phyloP scores from a whole-genome alignment of 177 flowering plant species.

The Tripterygium wilfordii region DNA sequence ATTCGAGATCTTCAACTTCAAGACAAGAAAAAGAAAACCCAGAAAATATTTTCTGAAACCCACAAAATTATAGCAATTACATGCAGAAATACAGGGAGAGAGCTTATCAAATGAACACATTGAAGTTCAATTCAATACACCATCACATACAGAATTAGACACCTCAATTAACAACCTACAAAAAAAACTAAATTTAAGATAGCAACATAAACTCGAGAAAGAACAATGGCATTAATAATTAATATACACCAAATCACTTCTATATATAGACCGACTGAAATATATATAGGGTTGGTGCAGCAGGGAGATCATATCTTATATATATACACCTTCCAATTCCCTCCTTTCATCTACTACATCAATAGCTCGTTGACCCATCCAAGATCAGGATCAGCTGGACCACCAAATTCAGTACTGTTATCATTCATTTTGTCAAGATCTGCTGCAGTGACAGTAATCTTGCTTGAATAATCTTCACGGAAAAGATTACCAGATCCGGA shows the following conservation, averaged over 20 bases:
- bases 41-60: not conserved
- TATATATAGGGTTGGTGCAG: slow-evolving; percentile 19
- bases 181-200: not conserved
- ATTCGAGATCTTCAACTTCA: not conserved
- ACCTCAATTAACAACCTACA: not conserved
- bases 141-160: too few species aligned
- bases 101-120: too few species aligned
- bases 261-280: slow-evolving; percentile 2
- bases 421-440: not conserved
- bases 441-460: not conserved
- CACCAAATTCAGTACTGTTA: slow-evolving; percentile 7
- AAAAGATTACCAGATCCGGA: slow-evolving; percentile 4
- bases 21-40: not conserved
- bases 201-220: not conserved
- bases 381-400: slow-evolving; percentile 50
- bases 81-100: too few species aligned
- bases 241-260: slow-evolving; percentile 14
- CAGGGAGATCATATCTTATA: not conserved
- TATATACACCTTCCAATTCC: slow-evolving; percentile 7
- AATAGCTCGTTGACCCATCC: slow-evolving; percentile 82
- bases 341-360: slow-evolving; percentile 29
- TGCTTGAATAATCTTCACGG: slow-evolving; percentile 4
- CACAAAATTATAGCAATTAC: not conserved
- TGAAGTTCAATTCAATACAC: too few species aligned
- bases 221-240: not conserved